phyloP scores from a whole-genome alignment of 306 rosid genomes.

The Inga oerstediana region DNA sequence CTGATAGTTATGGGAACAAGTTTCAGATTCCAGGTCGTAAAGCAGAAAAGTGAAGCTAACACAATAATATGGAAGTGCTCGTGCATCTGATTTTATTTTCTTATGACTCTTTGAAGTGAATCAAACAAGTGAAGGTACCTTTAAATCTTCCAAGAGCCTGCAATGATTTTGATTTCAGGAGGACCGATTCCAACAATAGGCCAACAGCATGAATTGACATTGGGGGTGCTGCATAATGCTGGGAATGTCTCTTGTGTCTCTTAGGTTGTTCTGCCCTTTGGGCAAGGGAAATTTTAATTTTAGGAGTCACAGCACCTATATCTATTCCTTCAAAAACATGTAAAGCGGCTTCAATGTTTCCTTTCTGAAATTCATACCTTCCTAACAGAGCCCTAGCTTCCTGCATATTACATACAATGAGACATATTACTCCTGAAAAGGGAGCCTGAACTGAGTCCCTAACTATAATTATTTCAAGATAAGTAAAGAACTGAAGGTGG shows the following conservation, averaged over 20 bases:
- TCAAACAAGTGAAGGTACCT: slow-evolving; percentile 51
- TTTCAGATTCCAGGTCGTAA: slow-evolving; percentile 12
- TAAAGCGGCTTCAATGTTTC: slow-evolving; percentile 85
- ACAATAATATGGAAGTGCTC: background rate
- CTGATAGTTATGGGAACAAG: slow-evolving; percentile 14
- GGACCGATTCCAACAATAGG: slow-evolving; percentile 77
- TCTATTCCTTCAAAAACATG: slow-evolving; percentile 90
- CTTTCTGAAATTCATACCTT: slow-evolving; percentile 90
- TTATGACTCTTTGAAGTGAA: slow-evolving; percentile 17
- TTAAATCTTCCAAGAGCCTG: slow-evolving; percentile 74
- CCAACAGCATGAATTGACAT: slow-evolving; percentile 75
- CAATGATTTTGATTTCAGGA: slow-evolving; percentile 80
- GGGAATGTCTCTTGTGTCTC: slow-evolving; percentile 49
- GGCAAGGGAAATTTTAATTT: slow-evolving; percentile 65
- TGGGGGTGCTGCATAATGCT: slow-evolving; percentile 47
- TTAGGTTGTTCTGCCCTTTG: slow-evolving; percentile 54
- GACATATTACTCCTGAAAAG: slow-evolving; percentile 15
- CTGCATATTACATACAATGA: slow-evolving; percentile 48
- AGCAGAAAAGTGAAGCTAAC: slow-evolving; percentile 3
- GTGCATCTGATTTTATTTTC: background rate
- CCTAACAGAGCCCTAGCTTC: slow-evolving; percentile 98
- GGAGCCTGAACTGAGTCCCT: background rate
- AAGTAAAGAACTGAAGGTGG: background rate
- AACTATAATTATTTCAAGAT: background rate
- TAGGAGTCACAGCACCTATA: slow-evolving; percentile 59